These are phyloP conservation scores for Pleurotus ostreatus DNA, from an alignment of 768 basidiomycete species.

Conservation along the genomic window DNA sequence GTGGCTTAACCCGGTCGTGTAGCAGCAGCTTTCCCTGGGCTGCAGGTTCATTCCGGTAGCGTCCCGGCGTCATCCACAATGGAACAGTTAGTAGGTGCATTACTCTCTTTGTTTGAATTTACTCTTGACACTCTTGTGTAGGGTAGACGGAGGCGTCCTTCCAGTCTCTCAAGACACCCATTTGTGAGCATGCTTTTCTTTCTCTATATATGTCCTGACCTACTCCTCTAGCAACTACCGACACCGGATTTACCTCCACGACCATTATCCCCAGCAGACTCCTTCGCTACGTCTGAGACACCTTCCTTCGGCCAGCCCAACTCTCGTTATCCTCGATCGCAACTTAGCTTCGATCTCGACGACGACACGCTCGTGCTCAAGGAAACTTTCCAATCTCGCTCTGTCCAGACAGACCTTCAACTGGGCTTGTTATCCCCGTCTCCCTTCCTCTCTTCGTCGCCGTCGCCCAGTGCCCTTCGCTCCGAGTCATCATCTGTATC, in stretches of 20 bases:
- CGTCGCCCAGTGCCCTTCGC: conserved; percentile 51
- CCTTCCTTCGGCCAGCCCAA: conserved; percentile 23
- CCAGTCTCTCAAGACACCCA: conserved; percentile 18
- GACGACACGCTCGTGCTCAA: conserved; percentile 31
- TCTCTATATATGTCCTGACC: background rate
- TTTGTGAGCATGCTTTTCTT: conserved; percentile 17
- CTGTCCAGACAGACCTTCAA: conserved; percentile 62
- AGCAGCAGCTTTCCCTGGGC: background rate
- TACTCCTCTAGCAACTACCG: conserved; percentile 29
- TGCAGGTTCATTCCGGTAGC: background rate
- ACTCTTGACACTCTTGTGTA: conserved; percentile 3
- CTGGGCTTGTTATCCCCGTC: conserved; percentile 27
- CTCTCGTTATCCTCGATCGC: conserved; percentile 26
- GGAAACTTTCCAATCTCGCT: conserved; percentile 55
- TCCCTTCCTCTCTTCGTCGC: conserved; percentile 31
- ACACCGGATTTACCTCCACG: conserved; percentile 43
- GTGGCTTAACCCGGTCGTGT: background rate
- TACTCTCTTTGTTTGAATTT: background rate
- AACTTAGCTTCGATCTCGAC: conserved; percentile 43
- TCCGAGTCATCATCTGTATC: conserved; percentile 76
- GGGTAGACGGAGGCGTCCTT: conserved; percentile 19
- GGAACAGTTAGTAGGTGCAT: background rate
- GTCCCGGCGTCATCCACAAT: background rate
- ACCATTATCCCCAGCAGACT: conserved; percentile 37
- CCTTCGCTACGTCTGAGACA: conserved; percentile 28